A percentile compares a stretch with the other conserved stretches of the same genome.
These are phyloP conservation scores for Monosporozyma servazzii DNA, from an alignment of 805 yeast genomes.

Conservation along the genomic window DNA sequence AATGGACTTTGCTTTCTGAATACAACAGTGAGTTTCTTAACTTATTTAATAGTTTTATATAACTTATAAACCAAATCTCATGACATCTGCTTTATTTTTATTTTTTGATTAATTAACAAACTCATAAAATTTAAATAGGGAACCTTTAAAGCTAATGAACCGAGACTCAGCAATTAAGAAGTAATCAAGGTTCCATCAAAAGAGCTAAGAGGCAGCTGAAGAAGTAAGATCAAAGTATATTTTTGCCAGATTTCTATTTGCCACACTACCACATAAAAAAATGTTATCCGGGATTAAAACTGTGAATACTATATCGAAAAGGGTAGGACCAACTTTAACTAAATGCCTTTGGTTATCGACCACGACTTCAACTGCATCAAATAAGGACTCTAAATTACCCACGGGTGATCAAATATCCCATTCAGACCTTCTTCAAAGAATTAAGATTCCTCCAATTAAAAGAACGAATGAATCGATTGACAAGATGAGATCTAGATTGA, in stretches of 20 bases:
- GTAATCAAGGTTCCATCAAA: too few relatives aligned
- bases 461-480: conserved; percentile 66
- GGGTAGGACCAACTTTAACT: background rate
- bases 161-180: too few relatives aligned
- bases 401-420: background rate
- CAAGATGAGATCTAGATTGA: conserved; percentile 72
- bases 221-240: too few relatives aligned
- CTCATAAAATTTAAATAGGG: background rate
- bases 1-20: background rate
- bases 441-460: conserved; percentile 70
- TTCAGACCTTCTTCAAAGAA: conserved; percentile 34
- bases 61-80: background rate
- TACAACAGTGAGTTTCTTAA: background rate
- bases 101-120: background rate
- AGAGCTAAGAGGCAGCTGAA: too few relatives aligned
- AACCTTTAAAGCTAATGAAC: background rate
- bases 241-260: background rate
- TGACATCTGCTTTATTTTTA: background rate
- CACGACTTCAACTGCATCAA: background rate
- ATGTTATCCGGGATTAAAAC: background rate
- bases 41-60: background rate
- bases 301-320: background rate
- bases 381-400: background rate
- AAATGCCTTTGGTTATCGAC: background rate
- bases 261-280: background rate